Conservation (phyloP, 106 monocot species). For the Dendrobium catenatum region DNA sequence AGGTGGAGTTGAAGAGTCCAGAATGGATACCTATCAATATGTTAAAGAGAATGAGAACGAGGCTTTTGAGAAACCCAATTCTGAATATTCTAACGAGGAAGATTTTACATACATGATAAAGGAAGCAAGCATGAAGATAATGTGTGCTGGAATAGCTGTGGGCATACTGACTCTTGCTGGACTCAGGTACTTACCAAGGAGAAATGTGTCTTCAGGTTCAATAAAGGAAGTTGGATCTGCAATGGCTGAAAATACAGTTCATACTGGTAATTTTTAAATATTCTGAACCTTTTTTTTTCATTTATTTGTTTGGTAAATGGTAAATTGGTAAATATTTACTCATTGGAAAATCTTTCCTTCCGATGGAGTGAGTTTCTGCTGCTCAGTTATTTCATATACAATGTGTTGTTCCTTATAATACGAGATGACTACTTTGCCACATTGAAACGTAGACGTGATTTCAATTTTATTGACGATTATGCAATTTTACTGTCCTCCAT, state of each 20-base stretch:
- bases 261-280: conserved; percentile 22
- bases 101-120: conserved; percentile 32
- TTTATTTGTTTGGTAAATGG: background rate
- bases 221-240: conserved; percentile 34
- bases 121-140: conserved; percentile 49
- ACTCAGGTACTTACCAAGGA: conserved; percentile 55
- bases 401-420: background rate
- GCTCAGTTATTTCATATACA: background rate
- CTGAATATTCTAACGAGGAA: conserved; percentile 20
- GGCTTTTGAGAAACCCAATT: conserved; percentile 10
- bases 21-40: background rate
- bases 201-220: conserved; percentile 14
- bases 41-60: conserved; percentile 15
- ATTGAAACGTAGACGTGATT: background rate
- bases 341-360: background rate
- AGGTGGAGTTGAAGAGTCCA: conserved; percentile 9
- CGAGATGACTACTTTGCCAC: background rate
- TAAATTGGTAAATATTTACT: background rate
- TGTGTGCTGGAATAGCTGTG: conserved; percentile 53
- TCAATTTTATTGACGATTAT: background rate
- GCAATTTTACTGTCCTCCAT: background rate
- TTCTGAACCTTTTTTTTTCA: background rate
- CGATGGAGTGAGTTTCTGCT: background rate
- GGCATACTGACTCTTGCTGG: conserved; percentile 48
- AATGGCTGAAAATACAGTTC: conserved; percentile 23